phyloP scores from a whole-genome alignment of 2,329 filamentous ascomycete genomes.

The Cladosporium sp. region DNA sequence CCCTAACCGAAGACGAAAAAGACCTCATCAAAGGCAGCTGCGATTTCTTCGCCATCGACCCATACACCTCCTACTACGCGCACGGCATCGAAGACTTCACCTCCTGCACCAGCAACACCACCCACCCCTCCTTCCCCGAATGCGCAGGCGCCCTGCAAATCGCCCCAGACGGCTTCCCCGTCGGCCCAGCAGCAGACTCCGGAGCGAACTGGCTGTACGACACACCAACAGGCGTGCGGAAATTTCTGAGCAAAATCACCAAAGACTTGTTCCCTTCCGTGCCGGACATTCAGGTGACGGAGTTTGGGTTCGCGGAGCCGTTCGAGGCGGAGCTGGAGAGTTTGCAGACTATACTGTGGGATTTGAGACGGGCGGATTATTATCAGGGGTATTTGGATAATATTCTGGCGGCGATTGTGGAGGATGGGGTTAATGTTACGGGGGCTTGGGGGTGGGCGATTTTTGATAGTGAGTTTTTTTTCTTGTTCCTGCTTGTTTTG shows the following conservation, averaged over 20 bases:
- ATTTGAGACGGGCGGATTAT: conserved; percentile 28
- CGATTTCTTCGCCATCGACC: conserved; percentile 35
- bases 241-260: conserved; percentile 33
- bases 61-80: conserved; percentile 31
- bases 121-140: conserved; percentile 37
- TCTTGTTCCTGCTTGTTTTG: too few species aligned
- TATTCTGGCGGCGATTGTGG: conserved; percentile 31
- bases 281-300: conserved; percentile 33
- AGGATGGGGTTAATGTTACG: conserved; percentile 32
- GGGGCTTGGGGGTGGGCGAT: conserved; percentile 33
- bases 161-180: conserved; percentile 40
- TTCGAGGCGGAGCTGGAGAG: conserved; percentile 27
- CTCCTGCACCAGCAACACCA: conserved; percentile 39
- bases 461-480: conserved; percentile 26
- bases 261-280: conserved; percentile 39
- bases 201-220: conserved; percentile 33
- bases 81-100: conserved; percentile 23
- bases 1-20: conserved; percentile 31
- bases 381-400: conserved; percentile 32
- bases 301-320: conserved; percentile 35
- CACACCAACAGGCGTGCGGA: conserved; percentile 32
- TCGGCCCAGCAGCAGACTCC: conserved; percentile 37
- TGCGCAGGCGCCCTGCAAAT: conserved; percentile 32
- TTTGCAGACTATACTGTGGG: conserved; percentile 26
- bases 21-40: conserved; percentile 27